Evolutionary conservation across 2,329 filamentous ascomycete species (phyloP), one percentile per base, ranked within the genome.

Genomic region (Alternaria longipes): DNA sequence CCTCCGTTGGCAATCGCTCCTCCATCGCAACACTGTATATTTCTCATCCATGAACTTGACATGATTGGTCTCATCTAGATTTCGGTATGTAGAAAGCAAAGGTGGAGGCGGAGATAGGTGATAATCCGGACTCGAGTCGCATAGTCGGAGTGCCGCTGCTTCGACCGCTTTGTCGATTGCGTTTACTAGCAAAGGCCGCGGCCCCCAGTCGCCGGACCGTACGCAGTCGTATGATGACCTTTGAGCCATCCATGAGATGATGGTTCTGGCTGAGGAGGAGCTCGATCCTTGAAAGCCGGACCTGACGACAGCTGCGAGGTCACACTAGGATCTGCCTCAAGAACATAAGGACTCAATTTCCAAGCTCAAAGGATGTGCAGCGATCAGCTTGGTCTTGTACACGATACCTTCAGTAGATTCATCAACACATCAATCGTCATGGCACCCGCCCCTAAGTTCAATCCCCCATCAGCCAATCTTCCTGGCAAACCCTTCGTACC

Each of bases 401-500:
- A 7, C 34, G 1, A 36, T 0, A 5, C 12, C 34, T 36, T 36
- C 12, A 14, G 8, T 36, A 36, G 12, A 36, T 16, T 0, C 34
- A 36, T 16, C 14, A 0, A 36, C 8, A 36, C 14, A 36, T 36
- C 14, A 8, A 14, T 8, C 30, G 61, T 22, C 26, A 70, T 70
- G 68, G 61, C 66, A 51, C 66, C 66, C 20, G 50, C 64, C 6
- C 59, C 61, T 40, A 56, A 60, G 3, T 71, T 71, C 56, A 69
- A 67, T 36, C 68, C 68, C 44, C 68, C 68, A 41, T 20, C 68
- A 22, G 63, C 66, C 49, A 49, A 67, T 36, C 60, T 71, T 3
- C 68, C 68, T 36, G 34, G 34, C 34, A 36, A 36, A 14, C 34
- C 34, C 6, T 56, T 57, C 45, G 68, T 71, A 14, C 65, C 65